Conservation (phyloP, 331 rosid species). For the Erythrophleum ivorense region DNA sequence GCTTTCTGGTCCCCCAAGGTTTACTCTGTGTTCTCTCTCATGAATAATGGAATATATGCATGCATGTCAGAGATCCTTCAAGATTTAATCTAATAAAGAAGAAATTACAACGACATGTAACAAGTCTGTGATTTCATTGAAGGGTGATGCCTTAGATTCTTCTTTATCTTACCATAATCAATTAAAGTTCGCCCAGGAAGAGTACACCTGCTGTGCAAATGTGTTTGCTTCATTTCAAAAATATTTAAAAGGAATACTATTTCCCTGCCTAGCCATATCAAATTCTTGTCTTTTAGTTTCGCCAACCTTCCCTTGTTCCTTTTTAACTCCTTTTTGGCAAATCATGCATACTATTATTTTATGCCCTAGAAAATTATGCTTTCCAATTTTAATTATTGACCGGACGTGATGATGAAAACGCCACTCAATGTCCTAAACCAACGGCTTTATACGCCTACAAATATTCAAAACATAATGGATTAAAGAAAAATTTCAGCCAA, state of each 20-base stretch:
- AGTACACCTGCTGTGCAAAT: neutral
- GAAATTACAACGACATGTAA: constrained; percentile 36
- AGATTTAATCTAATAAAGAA: constrained; percentile 29
- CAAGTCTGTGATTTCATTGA: constrained; percentile 54
- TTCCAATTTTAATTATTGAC: neutral
- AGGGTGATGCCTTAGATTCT: neutral
- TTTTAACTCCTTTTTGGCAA: neutral
- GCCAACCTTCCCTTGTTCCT: neutral
- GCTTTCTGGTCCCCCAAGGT: constrained; percentile 51
- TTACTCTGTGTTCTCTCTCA: constrained; percentile 23
- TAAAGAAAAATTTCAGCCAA: too few relatives aligned
- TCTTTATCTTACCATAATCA: neutral
- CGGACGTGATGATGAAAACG: neutral
- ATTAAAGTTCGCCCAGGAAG: neutral
- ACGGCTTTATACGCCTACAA: neutral
- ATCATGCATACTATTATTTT: neutral
- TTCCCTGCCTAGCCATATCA: neutral
- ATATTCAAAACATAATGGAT: neutral
- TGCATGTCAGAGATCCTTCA: constrained; percentile 42
- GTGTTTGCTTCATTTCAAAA: neutral
- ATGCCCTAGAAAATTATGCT: neutral
- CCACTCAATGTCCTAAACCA: neutral
- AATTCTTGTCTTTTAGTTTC: neutral
- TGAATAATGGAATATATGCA: constrained; percentile 41
- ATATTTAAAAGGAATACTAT: too few relatives aligned